Evolutionary conservation across 305 asterid species (phyloP), one percentile per base, ranked within the genome.

Genomic region (Solanum aculeatissimum): DNA sequence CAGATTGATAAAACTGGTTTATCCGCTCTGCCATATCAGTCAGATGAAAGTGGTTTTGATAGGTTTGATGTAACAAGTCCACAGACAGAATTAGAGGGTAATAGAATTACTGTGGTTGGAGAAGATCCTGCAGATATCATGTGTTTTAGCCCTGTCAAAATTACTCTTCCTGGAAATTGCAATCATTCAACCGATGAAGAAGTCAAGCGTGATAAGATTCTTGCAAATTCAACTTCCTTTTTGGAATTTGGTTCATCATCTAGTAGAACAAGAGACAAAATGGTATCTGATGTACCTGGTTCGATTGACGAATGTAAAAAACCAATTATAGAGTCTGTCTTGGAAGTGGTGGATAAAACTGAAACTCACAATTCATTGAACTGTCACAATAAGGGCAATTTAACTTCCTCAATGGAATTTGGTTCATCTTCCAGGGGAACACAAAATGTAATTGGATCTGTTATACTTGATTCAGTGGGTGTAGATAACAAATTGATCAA

Each of bases 371-470:
- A 27, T 75, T 51, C 72, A 66, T 83, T 86, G 45, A 78, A 68
- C 79, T 81, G 62, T 88, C 88, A 83, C 83, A 85, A 23, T 85
- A 85, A 85, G 83, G 92, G 83, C n/a, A 85, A 86, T 45, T 77
- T 77, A 51, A 77, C 83, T 75, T 83, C 75, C 42, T 75, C 84
- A 62, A 66, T 63, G 79, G 86, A 69, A 42, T 74, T 66, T 68
- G 86, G 63, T 86, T 84, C 83, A 83, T 86, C 83, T 86, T 83
- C 85, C 1, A 43, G 72, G 65, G 86, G 85, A 83, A 85, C 53
- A 23, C 66, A 72, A 55, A 75, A 82, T 23, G 82, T 84, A 74
- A 65, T 47, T 14, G 89, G 70, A 75, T 70, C 58, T 51, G 80
- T 23, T 32, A 68, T 54, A 11, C 75, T 29, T 51, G 80, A 68